Evolutionary conservation across 306 rosid genomes (phyloP).

Genomic region (Boehmeria nivea): DNA sequence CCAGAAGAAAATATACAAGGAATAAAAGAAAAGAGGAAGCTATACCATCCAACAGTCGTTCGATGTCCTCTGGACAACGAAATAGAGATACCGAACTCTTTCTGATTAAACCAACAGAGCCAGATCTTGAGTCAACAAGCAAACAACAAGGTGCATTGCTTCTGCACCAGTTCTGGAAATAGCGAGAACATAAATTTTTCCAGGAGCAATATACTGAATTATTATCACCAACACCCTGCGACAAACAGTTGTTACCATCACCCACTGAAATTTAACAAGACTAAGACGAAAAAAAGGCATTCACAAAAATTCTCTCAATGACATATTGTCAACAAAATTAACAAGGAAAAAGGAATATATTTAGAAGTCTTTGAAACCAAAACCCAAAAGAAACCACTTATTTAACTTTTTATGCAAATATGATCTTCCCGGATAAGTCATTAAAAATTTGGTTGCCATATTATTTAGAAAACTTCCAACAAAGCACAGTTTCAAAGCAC

Average conservation of each 20-base stretch:
- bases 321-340: background rate
- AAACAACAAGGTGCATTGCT: constrained; percentile 65
- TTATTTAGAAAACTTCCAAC: background rate
- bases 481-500: background rate
- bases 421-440: background rate
- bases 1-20: background rate
- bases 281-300: background rate
- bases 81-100: constrained; percentile 68
- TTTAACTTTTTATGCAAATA: background rate
- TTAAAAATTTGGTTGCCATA: background rate
- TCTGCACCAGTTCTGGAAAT: constrained; percentile 85
- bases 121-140: constrained; percentile 54
- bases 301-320: background rate
- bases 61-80: constrained; percentile 77
- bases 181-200: constrained; percentile 61
- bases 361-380: too few relatives aligned
- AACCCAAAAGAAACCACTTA: too few relatives aligned
- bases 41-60: constrained; percentile 69
- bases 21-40: constrained; percentile 8
- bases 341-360: background rate
- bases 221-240: constrained; percentile 59
- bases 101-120: constrained; percentile 69
- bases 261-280: constrained; percentile 4
- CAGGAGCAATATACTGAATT: constrained; percentile 61
- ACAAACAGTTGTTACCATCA: constrained; percentile 19